Percentiles rank a stretch among this genome's conserved stretches.
Evolutionary conservation across 495 filamentous ascomycete genomes (phyloP).

Genomic region (Hyaloscypha finlandica): DNA sequence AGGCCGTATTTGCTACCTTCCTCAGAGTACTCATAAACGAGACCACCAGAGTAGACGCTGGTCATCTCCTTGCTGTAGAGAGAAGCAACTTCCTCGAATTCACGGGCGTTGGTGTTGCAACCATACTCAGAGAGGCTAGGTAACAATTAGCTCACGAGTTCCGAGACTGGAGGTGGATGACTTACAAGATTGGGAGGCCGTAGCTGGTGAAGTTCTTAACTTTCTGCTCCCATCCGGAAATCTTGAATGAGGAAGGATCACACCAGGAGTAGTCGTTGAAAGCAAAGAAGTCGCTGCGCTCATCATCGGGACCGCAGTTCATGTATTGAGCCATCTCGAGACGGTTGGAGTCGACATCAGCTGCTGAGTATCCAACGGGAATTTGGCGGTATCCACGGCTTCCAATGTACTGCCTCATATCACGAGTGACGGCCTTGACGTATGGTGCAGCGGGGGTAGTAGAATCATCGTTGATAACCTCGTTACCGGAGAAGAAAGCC

Average conservation of each 20-base stretch:
- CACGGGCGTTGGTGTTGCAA: slow-evolving; percentile 76
- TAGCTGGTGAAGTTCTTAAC: slow-evolving; percentile 89
- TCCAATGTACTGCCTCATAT: slow-evolving; percentile 85
- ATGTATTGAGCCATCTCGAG: slow-evolving; percentile 88
- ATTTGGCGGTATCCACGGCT: slow-evolving; percentile 73
- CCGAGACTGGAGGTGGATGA: slow-evolving; percentile 4
- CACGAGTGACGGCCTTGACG: slow-evolving; percentile 91
- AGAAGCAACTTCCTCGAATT: slow-evolving; percentile 77
- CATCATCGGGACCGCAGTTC: slow-evolving; percentile 88
- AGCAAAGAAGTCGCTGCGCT: slow-evolving; percentile 91
- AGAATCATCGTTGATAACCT: slow-evolving; percentile 85
- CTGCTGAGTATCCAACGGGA: slow-evolving; percentile 92
- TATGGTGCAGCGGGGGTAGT: slow-evolving; percentile 78
- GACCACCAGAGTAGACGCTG: slow-evolving; percentile 87
- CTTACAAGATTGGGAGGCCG: slow-evolving; percentile 83
- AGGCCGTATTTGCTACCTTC: slow-evolving; percentile 79
- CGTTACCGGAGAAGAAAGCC: slow-evolving; percentile 96
- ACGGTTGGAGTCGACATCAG: slow-evolving; percentile 82
- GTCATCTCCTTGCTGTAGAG: slow-evolving; percentile 89
- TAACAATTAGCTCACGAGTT: slow-evolving; percentile 7
- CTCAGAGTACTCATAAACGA: slow-evolving; percentile 93
- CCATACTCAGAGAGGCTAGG: slow-evolving; percentile 84
- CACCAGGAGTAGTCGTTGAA: slow-evolving; percentile 99
- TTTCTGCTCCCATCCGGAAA: slow-evolving; percentile 87
- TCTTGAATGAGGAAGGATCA: slow-evolving; percentile 71